A percentile compares a stretch with the other conserved stretches of the same genome.
Evolutionary conservation across 305 asterid species (phyloP).

Genomic region (Fraxinus xanthoxyloides): DNA sequence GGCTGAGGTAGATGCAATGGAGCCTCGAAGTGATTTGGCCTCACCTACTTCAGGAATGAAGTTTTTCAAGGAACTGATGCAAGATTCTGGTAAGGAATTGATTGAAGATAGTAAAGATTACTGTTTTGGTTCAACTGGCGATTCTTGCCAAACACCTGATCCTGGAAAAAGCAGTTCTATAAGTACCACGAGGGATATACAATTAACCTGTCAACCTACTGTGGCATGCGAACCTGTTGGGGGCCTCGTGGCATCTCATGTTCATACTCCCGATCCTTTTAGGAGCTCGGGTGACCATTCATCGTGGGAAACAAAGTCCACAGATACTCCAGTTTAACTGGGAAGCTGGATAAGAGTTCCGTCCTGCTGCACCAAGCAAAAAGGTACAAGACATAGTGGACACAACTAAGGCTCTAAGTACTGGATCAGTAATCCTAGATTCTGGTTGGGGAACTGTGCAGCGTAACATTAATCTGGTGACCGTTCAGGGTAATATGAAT

Average conservation of each 20-base stretch:
- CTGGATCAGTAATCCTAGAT: conserved; percentile 37
- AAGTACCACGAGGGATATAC: conserved; percentile 58
- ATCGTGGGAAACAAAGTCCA: conserved; percentile 53
- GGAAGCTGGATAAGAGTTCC: conserved; percentile 49
- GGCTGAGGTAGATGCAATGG: conserved; percentile 92
- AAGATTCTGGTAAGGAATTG: conserved; percentile 33
- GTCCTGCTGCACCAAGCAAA: conserved; percentile 35
- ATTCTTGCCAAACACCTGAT: conserved; percentile 54
- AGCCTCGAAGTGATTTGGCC: conserved; percentile 63
- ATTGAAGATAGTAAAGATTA: conserved; percentile 39
- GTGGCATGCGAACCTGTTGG: conserved; percentile 41
- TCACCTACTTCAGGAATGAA: conserved; percentile 82
- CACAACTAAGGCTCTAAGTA: conserved; percentile 21
- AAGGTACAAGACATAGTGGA: conserved; percentile 36
- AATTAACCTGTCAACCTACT: conserved; percentile 34
- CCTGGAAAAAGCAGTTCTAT: conserved; percentile 58
- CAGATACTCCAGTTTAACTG: conserved; percentile 26
- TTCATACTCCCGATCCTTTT: conserved; percentile 39
- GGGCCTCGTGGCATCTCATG: conserved; percentile 18
- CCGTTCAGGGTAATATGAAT: conserved; percentile 56
- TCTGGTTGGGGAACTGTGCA: conserved; percentile 50
- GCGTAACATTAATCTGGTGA: conserved; percentile 55
- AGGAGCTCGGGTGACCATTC: conserved; percentile 51
- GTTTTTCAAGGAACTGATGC: conserved; percentile 61
- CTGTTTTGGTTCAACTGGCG: conserved; percentile 80